Percentiles rank a stretch among this genome's conserved stretches.
phyloP scores from a whole-genome alignment of 257 asterid genomes.

The Przewalskia tangutica region DNA sequence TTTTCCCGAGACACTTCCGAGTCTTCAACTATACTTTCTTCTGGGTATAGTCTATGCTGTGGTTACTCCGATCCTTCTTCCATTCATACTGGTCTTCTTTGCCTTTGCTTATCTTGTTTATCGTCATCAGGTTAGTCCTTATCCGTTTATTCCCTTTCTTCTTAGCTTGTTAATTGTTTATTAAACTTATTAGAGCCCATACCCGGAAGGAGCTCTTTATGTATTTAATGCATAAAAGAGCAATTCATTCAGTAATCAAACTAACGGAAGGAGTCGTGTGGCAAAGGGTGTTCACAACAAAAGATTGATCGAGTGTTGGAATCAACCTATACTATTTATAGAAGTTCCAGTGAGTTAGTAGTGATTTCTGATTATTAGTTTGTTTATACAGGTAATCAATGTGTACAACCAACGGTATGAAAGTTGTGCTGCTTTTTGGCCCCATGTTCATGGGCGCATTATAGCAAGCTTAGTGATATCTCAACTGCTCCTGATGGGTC shows the following conservation, averaged over 20 bases:
- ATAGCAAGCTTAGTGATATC: slow-evolving; percentile 81
- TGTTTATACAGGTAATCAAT: slow-evolving; percentile 54
- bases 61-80: slow-evolving; percentile 93
- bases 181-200: not conserved
- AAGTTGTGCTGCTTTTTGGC: slow-evolving; percentile 98
- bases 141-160: not conserved
- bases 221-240: not conserved
- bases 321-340: not conserved
- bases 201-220: not conserved
- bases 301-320: not conserved
- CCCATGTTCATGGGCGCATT: slow-evolving; percentile 84
- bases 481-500: slow-evolving; percentile 75
- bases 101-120: slow-evolving; percentile 85
- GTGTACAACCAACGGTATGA: slow-evolving; percentile 85
- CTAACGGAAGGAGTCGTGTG: not conserved
- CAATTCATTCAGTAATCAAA: not conserved
- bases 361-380: not conserved
- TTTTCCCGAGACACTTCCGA: slow-evolving; percentile 69
- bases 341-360: not conserved
- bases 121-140: slow-evolving; percentile 78
- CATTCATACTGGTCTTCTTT: slow-evolving; percentile 80
- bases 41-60: slow-evolving; percentile 84
- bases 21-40: slow-evolving; percentile 82
- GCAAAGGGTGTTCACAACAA: not conserved
- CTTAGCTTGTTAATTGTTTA: not conserved